Evolutionary conservation across 2,329 filamentous ascomycete genomes (phyloP), one percentile per base, ranked within the genome.

Genomic region (Ophiostoma piceae): DNA sequence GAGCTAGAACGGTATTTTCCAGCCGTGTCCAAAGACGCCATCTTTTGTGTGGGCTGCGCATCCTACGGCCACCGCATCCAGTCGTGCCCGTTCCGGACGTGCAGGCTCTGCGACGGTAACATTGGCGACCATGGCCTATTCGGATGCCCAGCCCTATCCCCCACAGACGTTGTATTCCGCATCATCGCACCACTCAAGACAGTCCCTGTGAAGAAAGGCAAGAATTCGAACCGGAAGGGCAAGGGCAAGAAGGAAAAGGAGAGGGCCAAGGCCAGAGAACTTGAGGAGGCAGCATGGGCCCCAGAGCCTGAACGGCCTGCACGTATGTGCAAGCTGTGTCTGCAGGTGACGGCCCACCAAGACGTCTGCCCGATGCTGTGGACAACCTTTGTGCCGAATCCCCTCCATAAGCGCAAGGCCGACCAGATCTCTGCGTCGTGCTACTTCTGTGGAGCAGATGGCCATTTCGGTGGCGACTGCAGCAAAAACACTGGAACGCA

Each of bases 381-480:
- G 88, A 81, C 84, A 70, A 86, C 82, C 22, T 89, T 84, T 75
- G 76, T 79, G 14, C 81, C 80, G 1, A 77, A 79, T 16, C 74
- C 78, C 11, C 75, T 78, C 19, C 77, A 77, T 16, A 78, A 82
- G 67, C 80, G 79, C 70, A 86, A 81, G 71, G 85, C 88, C 54
- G 78, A 78, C 67, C 76, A 77, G 39, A 80, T 90, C 26, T 80
- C 81, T 0, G 77, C 81, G 0, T 84, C 81, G 68, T 90, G 88
- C 77, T 87, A 86, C 71, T 77, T 76, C 47, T 90, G 88, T 74
- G 87, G 86, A 35, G 76, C 76, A 16, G 75, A 78, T 37, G 81
- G 81, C 7, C 88, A 90, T 76, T 89, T 83, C 75, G 84, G 85
- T 1, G 80, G 82, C 14, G 86, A 88, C 69, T 90, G 88, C 75